Percentiles rank a stretch among this genome's conserved stretches.
These are phyloP conservation scores for Hypoxylon perforatum DNA, from an alignment of 495 filamentous ascomycete species.

Conservation along the genomic window DNA sequence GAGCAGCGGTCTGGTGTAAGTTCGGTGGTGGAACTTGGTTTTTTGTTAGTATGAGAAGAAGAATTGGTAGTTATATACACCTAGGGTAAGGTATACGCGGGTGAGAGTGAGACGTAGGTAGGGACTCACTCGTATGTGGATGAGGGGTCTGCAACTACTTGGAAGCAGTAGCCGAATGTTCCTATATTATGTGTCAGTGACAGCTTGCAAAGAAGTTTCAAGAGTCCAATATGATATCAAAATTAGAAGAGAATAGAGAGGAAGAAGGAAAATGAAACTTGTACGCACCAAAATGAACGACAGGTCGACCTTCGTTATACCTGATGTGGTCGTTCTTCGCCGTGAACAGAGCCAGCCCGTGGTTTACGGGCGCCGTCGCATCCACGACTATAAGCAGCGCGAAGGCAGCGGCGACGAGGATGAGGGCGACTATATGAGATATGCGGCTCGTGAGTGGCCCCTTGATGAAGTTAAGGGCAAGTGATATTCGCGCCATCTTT, in stretches of 20 bases:
- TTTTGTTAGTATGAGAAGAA: too few relatives aligned
- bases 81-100: too few relatives aligned
- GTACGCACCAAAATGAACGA: not conserved
- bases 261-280: too few relatives aligned
- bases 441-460: not conserved
- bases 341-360: not conserved
- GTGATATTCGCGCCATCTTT: not conserved
- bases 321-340: not conserved
- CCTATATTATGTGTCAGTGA: not conserved
- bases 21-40: not conserved
- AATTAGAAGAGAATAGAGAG: too few relatives aligned
- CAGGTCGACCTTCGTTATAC: not conserved
- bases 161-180: conserved; percentile 9
- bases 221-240: not conserved
- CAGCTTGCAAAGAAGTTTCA: not conserved
- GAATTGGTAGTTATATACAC: too few relatives aligned
- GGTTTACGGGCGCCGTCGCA: not conserved
- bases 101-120: too few relatives aligned
- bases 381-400: not conserved
- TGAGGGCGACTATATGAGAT: not conserved
- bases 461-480: not conserved
- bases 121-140: too few relatives aligned
- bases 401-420: not conserved
- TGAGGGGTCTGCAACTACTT: not conserved
- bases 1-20: not conserved